Evolutionary conservation across 495 filamentous ascomycete genomes (phyloP).

Genomic region (Antarctomyces pellizariae): DNA sequence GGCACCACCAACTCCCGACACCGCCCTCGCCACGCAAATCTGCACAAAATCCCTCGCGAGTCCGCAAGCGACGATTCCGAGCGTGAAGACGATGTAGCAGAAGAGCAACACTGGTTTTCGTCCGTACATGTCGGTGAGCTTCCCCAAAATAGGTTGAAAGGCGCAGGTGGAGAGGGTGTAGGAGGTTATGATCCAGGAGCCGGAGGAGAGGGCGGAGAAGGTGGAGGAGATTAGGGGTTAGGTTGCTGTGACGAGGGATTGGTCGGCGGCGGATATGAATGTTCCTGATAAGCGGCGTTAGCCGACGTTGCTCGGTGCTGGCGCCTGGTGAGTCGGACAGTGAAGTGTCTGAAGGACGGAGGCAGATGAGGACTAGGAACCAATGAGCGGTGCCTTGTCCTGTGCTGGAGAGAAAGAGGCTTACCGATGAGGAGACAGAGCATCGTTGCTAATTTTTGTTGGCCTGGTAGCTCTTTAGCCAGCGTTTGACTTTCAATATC

Average conservation of each 20-base stretch:
- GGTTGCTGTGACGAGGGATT: conserved; percentile 37
- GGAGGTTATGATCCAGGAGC: conserved; percentile 43
- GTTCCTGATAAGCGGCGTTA: too few relatives aligned
- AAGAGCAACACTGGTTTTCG: conserved; percentile 18
- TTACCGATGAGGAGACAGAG: too few relatives aligned
- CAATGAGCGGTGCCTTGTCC: too few relatives aligned
- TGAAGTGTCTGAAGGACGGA: too few relatives aligned
- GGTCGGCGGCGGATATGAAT: conserved; percentile 40
- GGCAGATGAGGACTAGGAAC: too few relatives aligned
- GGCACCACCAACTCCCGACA: conserved; percentile 34
- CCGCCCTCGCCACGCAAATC: conserved; percentile 30
- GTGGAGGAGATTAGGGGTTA: conserved; percentile 40
- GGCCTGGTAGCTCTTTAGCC: too few relatives aligned
- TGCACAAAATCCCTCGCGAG: conserved; percentile 9
- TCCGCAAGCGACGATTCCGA: conserved; percentile 17
- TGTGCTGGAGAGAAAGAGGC: too few relatives aligned
- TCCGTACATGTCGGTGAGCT: conserved; percentile 26
- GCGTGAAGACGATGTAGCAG: conserved; percentile 19
- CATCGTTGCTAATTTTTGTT: too few relatives aligned
- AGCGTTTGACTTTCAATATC: too few relatives aligned
- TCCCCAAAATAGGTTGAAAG: conserved; percentile 25
- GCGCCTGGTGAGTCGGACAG: too few relatives aligned
- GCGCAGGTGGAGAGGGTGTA: conserved; percentile 36
- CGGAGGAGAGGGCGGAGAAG: conserved; percentile 32
- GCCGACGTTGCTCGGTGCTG: too few relatives aligned